Conservation (phyloP, 345 rosid genomes). For the Eucalyptus curtisii region DNA sequence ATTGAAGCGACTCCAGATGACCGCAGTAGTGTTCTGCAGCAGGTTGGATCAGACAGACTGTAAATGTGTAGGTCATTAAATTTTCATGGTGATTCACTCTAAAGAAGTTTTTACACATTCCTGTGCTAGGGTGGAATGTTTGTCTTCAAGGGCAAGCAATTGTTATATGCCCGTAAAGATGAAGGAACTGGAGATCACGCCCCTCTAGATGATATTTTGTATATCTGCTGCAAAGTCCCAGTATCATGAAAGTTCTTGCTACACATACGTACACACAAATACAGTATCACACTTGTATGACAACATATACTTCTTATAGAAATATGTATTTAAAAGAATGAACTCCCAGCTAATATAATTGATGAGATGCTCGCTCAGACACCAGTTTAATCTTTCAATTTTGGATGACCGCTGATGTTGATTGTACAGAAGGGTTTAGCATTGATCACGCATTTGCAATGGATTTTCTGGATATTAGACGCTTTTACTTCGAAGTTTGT, state of each 20-base stretch:
- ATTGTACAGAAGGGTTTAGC: not conserved
- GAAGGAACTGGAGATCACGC: slow-evolving; percentile 88
- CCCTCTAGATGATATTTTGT: slow-evolving; percentile 48
- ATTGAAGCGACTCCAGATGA: slow-evolving; percentile 76
- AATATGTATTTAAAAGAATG: not conserved
- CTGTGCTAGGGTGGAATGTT: slow-evolving; percentile 69
- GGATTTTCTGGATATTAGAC: not conserved
- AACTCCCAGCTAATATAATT: not conserved
- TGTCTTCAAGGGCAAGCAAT: slow-evolving; percentile 72
- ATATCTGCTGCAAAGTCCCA: slow-evolving; percentile 49
- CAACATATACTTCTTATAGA: not conserved
- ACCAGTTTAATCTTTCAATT: not conserved
- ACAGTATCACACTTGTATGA: not conserved
- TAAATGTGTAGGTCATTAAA: not conserved
- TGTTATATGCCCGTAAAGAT: slow-evolving; percentile 66
- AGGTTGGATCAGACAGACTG: slow-evolving; percentile 26
- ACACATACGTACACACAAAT: not conserved
- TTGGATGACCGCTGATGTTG: not conserved
- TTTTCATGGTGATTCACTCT: not conserved
- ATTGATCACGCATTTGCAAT: not conserved
- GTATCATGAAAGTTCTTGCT: slow-evolving; percentile 18
- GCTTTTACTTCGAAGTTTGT: not conserved
- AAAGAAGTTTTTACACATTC: not conserved
- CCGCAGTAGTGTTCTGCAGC: slow-evolving; percentile 70
- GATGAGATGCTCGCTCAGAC: not conserved